Base-by-base conservation (phyloP, 306 rosid species). In the Arachis hypogaea region DNA sequence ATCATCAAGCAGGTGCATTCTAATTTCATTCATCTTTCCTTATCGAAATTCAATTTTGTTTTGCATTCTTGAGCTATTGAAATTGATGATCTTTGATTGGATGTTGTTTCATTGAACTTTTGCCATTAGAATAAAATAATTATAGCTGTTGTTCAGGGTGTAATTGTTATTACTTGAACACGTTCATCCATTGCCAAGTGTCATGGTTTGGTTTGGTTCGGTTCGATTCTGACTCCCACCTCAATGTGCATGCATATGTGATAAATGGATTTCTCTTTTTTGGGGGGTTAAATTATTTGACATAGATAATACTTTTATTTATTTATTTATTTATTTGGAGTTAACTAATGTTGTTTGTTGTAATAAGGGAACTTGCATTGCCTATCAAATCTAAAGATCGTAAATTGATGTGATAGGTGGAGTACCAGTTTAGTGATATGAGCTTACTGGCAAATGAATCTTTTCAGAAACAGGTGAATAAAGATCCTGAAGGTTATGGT, bases 401-500 rank as follows among this genome's bases (percentile, higher is more conserved):
- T 63, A 43, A 43, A 12, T 80, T 55, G 16, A 4, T 82, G 54
- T 63, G 59, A 82, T 87, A 94, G 99, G 96, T 86, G 69, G 99
- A 94, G 84, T 94, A 88, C 78, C 97, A 86, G 67, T 86, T 94
- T 70, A 89, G 96, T 84, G 96, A 90, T 74, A 85, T 88, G 92
- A 92, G 96, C 77, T 79, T 94, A 79, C 81, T 94, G 43, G 97
- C 96, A 70, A 92, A 94, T 86, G 99, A 94, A 66, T 72, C 95
- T 73, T 86, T 94, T 64, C 82, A 72, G 76, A 94, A 86, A 76
- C 96, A 94, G 82, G 76, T 83, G 6, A 83, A 86, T 75, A 94
- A 86, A 82, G 99, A 94, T 80, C 97, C 97, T 50, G 97, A 94
- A 83, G 97, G 97, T 51, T 92, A 81, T 69, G 97, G 99, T 94